Base-by-base conservation (phyloP, 2,329 filamentous ascomycete genomes). In the Fusarium nurragi region DNA sequence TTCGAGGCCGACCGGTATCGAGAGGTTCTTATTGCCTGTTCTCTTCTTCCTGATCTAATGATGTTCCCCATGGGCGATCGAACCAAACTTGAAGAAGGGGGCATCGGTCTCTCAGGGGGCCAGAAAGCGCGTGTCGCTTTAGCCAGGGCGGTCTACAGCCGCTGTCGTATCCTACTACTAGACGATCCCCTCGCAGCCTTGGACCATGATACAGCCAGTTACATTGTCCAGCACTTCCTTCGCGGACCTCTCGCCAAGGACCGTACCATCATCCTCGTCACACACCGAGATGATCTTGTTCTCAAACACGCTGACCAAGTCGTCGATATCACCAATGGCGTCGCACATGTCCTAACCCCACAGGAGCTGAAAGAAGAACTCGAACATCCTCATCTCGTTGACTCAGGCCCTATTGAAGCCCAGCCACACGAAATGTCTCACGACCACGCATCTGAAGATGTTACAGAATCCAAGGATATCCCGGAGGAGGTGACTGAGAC, bases 231-330 rank as follows among this genome's bases (percentile, higher is more conserved):
- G 63, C 86, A 80, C 75, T 84, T 79, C 66, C 81, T 93, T 48
- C 82, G 84, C 19, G 84, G 85, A 0, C 80, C 89, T 0, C 84
- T 90, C 0, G 79, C 84, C 11, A 84, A 87, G 53, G 84, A 81
- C 8, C 84, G 91, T 7, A 91, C 90, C 0, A 88, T 92, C 0
- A 85, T 95, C n/a, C 86, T 93, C 38, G 91, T 94, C 44, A 93
- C 92, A 0, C 90, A 93, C 73, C 84, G 89, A 34, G 89, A 94
- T n/a, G 89, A 94, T 60, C 79, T 97, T 11, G 91, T 93, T 58
- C 84, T 87, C 19, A 82, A 85, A n/a, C 80, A 93, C 39, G 91
- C 93, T 3, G 81, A 88, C 45, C 90, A 95, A 71, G 84, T 93
- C 16, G 78, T 97, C 11, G 87, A 93, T 54, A 83, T 97, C 11